Conservation (phyloP, 768 basidiomycete genomes). For the Naematelia aurantialba region DNA sequence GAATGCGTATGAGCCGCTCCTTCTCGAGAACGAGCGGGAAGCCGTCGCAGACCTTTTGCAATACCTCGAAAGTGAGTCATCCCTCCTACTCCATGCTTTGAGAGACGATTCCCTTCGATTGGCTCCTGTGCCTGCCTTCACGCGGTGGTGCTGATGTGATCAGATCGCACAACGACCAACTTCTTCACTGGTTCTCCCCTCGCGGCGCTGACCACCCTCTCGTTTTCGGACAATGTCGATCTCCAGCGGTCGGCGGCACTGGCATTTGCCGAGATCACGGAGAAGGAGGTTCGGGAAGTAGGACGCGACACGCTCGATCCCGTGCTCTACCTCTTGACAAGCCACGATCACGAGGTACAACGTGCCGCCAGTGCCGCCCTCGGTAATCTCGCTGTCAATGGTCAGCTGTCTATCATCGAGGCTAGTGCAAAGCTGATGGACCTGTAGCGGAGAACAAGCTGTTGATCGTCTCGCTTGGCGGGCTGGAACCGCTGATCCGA, state of each 20-base stretch:
- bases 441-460: constrained; percentile 91
- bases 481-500: constrained; percentile 92
- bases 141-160: constrained; percentile 7
- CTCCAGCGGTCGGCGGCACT: constrained; percentile 95
- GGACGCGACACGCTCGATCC: constrained; percentile 96
- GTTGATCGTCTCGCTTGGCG: constrained; percentile 94
- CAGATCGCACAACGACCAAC: constrained; percentile 96
- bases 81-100: not conserved
- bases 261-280: constrained; percentile 98
- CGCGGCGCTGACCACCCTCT: constrained; percentile 88
- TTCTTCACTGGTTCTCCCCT: constrained; percentile 94
- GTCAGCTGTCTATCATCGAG: constrained; percentile 56
- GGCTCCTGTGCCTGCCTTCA: too few species aligned
- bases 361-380: constrained; percentile 95
- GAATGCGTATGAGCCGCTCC: constrained; percentile 50
- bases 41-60: constrained; percentile 96
- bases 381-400: constrained; percentile 96
- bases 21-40: constrained; percentile 70
- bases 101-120: too few species aligned
- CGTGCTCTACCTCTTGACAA: constrained; percentile 91
- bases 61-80: constrained; percentile 86
- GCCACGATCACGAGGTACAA: constrained; percentile 98
- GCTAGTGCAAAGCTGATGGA: not conserved
- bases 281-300: constrained; percentile 97
- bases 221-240: constrained; percentile 98